A percentile compares a stretch with the other conserved stretches of the same genome.
Evolutionary conservation across 2,329 filamentous ascomycete species (phyloP).

Genomic region (Xenoacremonium recifei): DNA sequence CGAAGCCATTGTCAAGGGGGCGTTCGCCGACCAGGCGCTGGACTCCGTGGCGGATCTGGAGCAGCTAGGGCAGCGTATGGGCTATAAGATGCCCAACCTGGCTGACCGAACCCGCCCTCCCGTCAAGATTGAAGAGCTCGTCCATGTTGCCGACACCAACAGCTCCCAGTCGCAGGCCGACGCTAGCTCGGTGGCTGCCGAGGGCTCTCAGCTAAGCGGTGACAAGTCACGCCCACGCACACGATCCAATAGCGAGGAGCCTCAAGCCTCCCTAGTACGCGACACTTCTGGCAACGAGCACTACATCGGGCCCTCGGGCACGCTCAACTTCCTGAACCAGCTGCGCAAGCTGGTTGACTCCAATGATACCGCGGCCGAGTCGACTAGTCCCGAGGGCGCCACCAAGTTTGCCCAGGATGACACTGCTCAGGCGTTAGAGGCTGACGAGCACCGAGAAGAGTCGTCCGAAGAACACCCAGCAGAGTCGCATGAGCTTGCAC

Average conservation of each 20-base stretch:
- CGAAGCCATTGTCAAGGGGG: conserved; percentile 34
- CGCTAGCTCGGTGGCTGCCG: not conserved
- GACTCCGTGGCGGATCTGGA: conserved; percentile 29
- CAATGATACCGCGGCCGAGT: conserved; percentile 9
- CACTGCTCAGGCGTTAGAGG: conserved; percentile 16
- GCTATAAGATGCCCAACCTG: conserved; percentile 34
- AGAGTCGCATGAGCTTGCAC: not conserved
- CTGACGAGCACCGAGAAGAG: conserved; percentile 13
- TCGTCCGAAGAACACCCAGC: conserved; percentile 2
- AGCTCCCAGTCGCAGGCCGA: conserved; percentile 5
- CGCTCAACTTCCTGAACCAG: conserved; percentile 34
- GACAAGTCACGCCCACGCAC: conserved; percentile 3
- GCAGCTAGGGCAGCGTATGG: conserved; percentile 27
- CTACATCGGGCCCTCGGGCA: conserved; percentile 37
- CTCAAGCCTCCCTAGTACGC: conserved; percentile 25
- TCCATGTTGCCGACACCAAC: conserved; percentile 2
- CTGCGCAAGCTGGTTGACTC: conserved; percentile 30
- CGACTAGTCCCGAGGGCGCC: not conserved
- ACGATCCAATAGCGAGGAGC: conserved; percentile 13
- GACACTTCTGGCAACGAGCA: conserved; percentile 35
- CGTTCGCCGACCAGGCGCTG: conserved; percentile 31
- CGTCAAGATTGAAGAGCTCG: conserved; percentile 16
- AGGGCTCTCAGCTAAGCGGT: conserved; percentile 8
- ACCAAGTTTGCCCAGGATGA: conserved; percentile 19
- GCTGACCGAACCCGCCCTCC: conserved; percentile 12